A percentile compares a stretch with the other conserved stretches of the same genome.
Evolutionary conservation across 1,284 basidiomycete species (phyloP).

Genomic region (Microbotryomycetes sp.): DNA sequence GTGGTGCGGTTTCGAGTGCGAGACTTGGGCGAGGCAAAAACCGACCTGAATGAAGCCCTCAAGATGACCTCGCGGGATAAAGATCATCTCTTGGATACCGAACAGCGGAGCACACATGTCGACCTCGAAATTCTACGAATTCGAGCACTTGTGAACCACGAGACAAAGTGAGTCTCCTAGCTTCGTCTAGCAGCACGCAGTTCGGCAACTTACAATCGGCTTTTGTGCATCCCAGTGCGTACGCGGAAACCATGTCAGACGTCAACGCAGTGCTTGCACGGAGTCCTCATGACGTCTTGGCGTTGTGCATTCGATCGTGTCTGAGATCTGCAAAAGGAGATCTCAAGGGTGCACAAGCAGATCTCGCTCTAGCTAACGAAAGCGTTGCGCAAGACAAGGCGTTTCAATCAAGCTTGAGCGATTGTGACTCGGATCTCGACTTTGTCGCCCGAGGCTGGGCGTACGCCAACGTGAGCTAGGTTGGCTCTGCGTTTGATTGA

Average conservation of each 20-base stretch:
- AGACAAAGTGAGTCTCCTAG: constrained; percentile 14
- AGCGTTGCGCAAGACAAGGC: constrained; percentile 7
- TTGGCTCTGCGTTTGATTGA: no score
- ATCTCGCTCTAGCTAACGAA: constrained; percentile 17
- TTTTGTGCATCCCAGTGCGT: constrained; percentile 4
- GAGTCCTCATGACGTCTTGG: constrained; percentile 20
- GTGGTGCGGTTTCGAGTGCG: constrained; percentile 22
- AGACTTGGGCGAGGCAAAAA: constrained; percentile 9
- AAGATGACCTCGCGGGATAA: constrained; percentile 1
- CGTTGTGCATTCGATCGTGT: constrained; percentile 14
- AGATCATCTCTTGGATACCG: not conserved
- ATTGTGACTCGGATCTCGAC: constrained; percentile 29
- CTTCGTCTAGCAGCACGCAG: not conserved
- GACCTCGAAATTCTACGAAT: constrained; percentile 17
- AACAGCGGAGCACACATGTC: not conserved
- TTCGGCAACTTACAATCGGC: not conserved
- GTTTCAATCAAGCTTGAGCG: constrained; percentile 17
- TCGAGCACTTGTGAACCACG: constrained; percentile 10
- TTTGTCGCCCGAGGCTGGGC: constrained; percentile 31
- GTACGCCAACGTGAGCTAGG: constrained; percentile 18
- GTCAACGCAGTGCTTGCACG: constrained; percentile 1
- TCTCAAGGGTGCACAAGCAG: constrained; percentile 5
- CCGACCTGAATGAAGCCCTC: constrained; percentile 11
- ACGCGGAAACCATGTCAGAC: constrained; percentile 1
- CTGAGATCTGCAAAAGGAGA: constrained; percentile 8